Conservation (phyloP, 345 rosid species). For the Citrus trifoliata region DNA sequence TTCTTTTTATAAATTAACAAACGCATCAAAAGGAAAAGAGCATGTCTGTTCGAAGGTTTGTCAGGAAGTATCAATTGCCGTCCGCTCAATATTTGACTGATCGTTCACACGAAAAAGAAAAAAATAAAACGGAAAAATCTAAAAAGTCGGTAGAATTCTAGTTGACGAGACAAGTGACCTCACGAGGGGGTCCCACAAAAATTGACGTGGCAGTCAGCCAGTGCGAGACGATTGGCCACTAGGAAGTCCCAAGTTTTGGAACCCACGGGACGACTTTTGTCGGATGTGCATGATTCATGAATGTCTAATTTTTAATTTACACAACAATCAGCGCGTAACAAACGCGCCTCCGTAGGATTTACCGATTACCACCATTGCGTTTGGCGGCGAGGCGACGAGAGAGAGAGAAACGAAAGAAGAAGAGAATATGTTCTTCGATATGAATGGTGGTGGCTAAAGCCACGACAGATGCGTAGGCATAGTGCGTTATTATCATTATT, state of each 20-base stretch:
- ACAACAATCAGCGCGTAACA: conserved; percentile 45
- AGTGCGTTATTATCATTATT: conserved; percentile 18
- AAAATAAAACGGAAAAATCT: neutral
- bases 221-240: conserved; percentile 19
- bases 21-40: no score
- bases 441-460: neutral
- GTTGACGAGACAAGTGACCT: conserved; percentile 11
- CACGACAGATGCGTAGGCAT: neutral
- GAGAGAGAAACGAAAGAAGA: neutral
- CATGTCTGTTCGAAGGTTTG: neutral
- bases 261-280: conserved; percentile 39
- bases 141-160: neutral
- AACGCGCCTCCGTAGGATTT: conserved; percentile 45
- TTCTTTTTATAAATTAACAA: no score
- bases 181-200: conserved; percentile 13
- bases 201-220: conserved; percentile 13
- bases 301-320: neutral
- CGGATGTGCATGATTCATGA: conserved; percentile 40
- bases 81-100: neutral
- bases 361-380: neutral
- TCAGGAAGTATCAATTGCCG: neutral
- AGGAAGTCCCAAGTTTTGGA: conserved; percentile 20
- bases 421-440: conserved; percentile 51
- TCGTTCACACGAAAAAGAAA: neutral
- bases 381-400: conserved; percentile 13